Evolutionary conservation across 257 asterid species (phyloP).

Genomic region (Petunia axillaris): DNA sequence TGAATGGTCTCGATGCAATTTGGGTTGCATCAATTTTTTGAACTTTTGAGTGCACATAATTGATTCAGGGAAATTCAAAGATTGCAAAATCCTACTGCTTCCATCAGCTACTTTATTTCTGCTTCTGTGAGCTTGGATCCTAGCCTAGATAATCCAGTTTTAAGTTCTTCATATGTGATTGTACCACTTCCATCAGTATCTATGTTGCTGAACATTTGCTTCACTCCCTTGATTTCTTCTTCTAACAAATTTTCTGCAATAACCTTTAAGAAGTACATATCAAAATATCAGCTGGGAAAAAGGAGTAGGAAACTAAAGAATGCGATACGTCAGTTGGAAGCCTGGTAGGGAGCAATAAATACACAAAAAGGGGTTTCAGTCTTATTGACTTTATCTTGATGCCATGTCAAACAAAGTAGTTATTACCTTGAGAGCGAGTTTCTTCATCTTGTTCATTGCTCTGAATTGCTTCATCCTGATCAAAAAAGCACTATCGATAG

Average conservation of each 20-base stretch:
- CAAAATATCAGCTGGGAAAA: background rate
- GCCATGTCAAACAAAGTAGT: background rate
- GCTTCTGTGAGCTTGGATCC: conserved; percentile 52
- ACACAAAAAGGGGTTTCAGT: background rate
- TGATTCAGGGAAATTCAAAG: background rate
- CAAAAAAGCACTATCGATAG: conserved; percentile 57
- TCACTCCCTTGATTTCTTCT: conserved; percentile 34
- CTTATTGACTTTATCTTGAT: background rate
- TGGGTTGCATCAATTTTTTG: too few relatives aligned
- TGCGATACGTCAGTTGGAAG: background rate
- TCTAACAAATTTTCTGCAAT: conserved; percentile 63
- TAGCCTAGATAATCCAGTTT: conserved; percentile 45
- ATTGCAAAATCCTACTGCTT: conserved; percentile 49
- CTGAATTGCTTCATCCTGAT: conserved; percentile 58
- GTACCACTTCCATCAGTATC: conserved; percentile 32
- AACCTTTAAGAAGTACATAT: conserved; percentile 36
- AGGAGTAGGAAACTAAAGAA: background rate
- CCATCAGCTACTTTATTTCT: conserved; percentile 60
- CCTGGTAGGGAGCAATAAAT: background rate
- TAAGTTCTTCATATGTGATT: conserved; percentile 32
- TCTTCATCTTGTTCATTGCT: conserved; percentile 63
- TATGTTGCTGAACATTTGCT: conserved; percentile 30
- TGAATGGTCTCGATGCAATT: too few relatives aligned
- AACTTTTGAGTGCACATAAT: background rate
- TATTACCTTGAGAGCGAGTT: conserved; percentile 55